Base-by-base conservation (phyloP, 352 stramenopile genomes). In the Pythium graminicola region DNA sequence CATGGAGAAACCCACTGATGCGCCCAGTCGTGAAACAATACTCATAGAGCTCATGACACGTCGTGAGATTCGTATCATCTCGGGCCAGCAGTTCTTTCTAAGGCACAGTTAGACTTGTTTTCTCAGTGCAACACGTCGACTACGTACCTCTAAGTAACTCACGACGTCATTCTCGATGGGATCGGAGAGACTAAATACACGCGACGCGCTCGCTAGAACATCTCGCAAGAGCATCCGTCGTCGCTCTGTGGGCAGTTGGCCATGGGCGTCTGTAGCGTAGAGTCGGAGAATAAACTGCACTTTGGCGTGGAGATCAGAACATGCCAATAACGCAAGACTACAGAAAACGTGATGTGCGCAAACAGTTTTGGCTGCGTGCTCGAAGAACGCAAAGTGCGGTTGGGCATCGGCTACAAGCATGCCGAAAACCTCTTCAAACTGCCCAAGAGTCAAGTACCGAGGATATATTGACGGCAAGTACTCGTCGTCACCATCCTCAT, bases 381-480 rank as follows among this genome's bases (percentile, higher is more conserved):
- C 57, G 62, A 89, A 89, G 45, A 86, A 85, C 27, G 48, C 59
- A 29, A 87, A 91, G 49, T 89, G 80, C 4, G 73, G 80, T 28
- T 82, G 67, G 0, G 68, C 60, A 41, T 91, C 77, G 0, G 69
- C 54, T 38, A 91, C 61, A 3, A 91, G 68, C 70, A 89, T 75
- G 11, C 77, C 80, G 39, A 89, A 89, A 2, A 91, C 60, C 32
- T 91, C 80, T 36, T 89, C 76, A 56, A 91, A 91, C 27, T 84
- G 68, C 11, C 44, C 11, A 6, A 67, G 57, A 17, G 65, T 58
- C 27, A 91, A 54, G 43, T 73, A 67, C 8, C 75, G 73, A 6
- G 74, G 63, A 54, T 86, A 86, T 14, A 31, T 26, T 1, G 50
- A 45, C 20, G 50, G 44, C 29, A 49, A 8, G 10, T 39, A 49